Percentiles rank a stretch among this genome's conserved stretches.
Evolutionary conservation across 75 land plant species (phyloP).

Genomic region (Picea glauca): DNA sequence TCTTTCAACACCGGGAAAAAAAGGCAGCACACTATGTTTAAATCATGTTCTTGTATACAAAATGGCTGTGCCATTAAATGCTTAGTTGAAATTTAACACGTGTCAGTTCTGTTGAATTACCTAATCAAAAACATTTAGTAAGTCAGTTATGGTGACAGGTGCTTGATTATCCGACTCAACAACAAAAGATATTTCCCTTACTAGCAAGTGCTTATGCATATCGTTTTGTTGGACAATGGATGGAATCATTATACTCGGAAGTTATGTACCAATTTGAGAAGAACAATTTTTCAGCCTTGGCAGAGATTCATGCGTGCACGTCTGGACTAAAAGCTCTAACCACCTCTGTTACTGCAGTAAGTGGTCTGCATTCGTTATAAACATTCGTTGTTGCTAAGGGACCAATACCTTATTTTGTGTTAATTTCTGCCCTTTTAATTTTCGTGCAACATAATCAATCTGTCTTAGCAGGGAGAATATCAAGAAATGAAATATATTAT

Average conservation of each 20-base stretch:
- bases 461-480: background rate
- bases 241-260: conserved; percentile 29
- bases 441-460: background rate
- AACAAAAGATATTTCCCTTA: conserved; percentile 29
- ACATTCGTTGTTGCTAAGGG: background rate
- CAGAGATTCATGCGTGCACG: conserved; percentile 55
- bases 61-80: background rate
- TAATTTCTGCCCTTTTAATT: background rate
- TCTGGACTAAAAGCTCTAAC: conserved; percentile 50
- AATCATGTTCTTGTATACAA: background rate
- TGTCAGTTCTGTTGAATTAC: background rate
- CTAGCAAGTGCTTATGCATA: conserved; percentile 30
- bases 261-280: conserved; percentile 25
- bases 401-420: background rate
- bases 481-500: background rate
- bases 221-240: conserved; percentile 27
- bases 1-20: background rate
- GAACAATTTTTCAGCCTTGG: conserved; percentile 31
- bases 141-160: conserved; percentile 15
- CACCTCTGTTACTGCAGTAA: conserved; percentile 39
- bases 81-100: background rate
- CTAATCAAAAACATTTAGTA: background rate
- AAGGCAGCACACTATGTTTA: background rate
- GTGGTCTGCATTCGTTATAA: conserved; percentile 6
- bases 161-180: conserved; percentile 25